Percentiles rank a stretch among this genome's conserved stretches.
These are phyloP conservation scores for Houttuynia cordata DNA, from an alignment of 164 flowering plant species.

Conservation along the genomic window DNA sequence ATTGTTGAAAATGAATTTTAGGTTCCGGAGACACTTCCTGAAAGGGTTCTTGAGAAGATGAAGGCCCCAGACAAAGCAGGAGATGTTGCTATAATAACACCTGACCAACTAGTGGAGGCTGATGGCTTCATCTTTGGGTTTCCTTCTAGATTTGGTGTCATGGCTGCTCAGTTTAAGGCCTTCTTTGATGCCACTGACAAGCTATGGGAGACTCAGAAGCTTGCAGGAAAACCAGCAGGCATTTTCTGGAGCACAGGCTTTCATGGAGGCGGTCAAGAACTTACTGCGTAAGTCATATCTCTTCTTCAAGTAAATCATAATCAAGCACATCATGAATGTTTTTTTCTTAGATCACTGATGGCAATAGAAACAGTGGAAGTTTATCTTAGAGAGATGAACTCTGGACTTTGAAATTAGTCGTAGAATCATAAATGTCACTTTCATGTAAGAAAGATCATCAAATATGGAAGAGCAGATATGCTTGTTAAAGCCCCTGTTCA, in stretches of 20 bases:
- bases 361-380: no score
- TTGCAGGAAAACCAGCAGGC: conserved; percentile 93
- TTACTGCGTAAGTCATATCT: conserved; percentile 47
- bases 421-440: no score
- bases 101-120: conserved; percentile 65
- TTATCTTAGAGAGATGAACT: no score
- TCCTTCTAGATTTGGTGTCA: conserved; percentile 85
- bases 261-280: conserved; percentile 93
- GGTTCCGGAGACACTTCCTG: conserved; percentile 78
- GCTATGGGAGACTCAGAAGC: conserved; percentile 60
- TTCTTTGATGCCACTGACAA: conserved; percentile 62
- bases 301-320: not conserved
- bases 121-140: conserved; percentile 85
- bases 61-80: conserved; percentile 55
- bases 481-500: no score
- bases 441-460: no score
- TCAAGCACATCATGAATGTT: not conserved
- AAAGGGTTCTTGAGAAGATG: conserved; percentile 50
- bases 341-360: no score
- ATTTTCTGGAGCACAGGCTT: conserved; percentile 93
- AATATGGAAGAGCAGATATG: no score
- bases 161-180: conserved; percentile 71
- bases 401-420: no score
- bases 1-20: conserved; percentile 4
- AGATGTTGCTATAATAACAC: conserved; percentile 53